Conservation (phyloP, 352 stramenopile species). For the Pythium guiyangense region DNA sequence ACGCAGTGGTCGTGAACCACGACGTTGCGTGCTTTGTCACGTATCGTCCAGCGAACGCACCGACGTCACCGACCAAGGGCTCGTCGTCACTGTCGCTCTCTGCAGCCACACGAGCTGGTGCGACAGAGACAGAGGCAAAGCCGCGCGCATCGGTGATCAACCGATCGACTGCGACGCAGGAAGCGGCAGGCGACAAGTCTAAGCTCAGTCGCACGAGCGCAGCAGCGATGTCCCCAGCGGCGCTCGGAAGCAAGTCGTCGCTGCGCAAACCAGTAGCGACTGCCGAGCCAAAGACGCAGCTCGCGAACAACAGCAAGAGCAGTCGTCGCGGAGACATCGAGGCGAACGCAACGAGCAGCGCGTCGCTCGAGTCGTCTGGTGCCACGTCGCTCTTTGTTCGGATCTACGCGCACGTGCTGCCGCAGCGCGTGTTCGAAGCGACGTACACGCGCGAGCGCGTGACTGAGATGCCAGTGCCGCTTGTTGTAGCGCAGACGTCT, state of each 20-base stretch:
- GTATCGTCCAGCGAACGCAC: constrained; percentile 6
- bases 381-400: constrained; percentile 36
- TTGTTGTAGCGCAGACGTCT: constrained; percentile 3
- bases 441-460: constrained; percentile 35
- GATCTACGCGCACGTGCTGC: constrained; percentile 58
- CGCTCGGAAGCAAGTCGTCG: background rate
- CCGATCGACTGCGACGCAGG: constrained; percentile 55
- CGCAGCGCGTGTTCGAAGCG: constrained; percentile 39
- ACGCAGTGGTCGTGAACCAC: constrained; percentile 62
- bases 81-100: constrained; percentile 1
- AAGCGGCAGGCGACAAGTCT: constrained; percentile 34
- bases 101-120: background rate
- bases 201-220: background rate
- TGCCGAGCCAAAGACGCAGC: background rate
- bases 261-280: constrained; percentile 1
- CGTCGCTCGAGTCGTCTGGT: background rate
- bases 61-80: background rate
- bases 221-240: too few species aligned
- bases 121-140: constrained; percentile 6
- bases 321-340: background rate
- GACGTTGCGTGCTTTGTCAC: constrained; percentile 53
- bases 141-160: constrained; percentile 45
- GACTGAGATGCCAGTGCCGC: constrained; percentile 28
- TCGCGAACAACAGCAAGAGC: constrained; percentile 11
- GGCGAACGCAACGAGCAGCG: background rate